Percentiles rank a stretch among this genome's conserved stretches.
phyloP scores from a whole-genome alignment of 805 yeast species.

The Ogataea henricii region DNA sequence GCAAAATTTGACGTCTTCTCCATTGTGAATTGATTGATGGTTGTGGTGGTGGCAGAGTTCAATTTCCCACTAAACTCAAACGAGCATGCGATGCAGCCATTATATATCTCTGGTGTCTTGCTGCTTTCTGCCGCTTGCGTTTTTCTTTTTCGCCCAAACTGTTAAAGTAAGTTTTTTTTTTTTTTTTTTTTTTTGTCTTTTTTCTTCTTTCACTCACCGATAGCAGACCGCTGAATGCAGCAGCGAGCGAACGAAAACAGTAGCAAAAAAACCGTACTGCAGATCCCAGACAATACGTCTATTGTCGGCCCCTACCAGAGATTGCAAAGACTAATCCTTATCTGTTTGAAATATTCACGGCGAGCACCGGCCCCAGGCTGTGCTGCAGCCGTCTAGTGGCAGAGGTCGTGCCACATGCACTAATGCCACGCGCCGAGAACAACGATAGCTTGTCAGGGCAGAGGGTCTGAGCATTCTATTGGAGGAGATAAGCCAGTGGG shows the following conservation, averaged over 20 bases:
- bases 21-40: background rate
- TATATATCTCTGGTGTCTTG: background rate
- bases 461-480: no score
- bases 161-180: background rate
- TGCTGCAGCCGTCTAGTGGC: background rate
- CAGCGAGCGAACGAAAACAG: background rate
- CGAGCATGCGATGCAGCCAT: background rate
- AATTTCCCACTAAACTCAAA: background rate
- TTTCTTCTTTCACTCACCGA: background rate
- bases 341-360: background rate
- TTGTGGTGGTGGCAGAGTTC: background rate
- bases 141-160: background rate
- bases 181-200: no score
- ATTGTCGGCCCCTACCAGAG: background rate
- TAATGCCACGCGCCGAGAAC: background rate
- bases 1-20: conserved; percentile 5
- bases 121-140: conserved; percentile 2
- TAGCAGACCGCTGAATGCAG: background rate
- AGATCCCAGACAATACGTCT: background rate
- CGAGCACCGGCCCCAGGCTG: background rate
- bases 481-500: no score
- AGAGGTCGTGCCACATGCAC: background rate
- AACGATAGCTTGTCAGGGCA: background rate
- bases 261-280: background rate
- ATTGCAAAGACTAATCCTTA: background rate